A percentile compares a stretch with the other conserved stretches of the same genome.
These are phyloP conservation scores for Saccharomycopsis javanensis DNA, from an alignment of 805 yeast species.

Conservation along the genomic window DNA sequence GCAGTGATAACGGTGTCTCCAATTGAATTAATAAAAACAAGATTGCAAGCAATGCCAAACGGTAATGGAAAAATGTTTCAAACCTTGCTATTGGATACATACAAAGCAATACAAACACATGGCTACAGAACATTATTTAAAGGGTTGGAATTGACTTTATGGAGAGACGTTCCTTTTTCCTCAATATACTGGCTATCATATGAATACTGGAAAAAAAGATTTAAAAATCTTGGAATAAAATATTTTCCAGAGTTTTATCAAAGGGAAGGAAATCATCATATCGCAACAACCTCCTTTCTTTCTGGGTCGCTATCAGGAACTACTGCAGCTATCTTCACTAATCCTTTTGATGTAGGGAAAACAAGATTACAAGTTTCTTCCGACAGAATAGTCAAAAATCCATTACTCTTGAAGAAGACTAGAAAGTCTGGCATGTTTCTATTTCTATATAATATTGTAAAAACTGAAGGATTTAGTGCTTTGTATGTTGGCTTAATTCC, in stretches of 20 bases:
- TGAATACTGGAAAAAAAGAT: constrained; percentile 39
- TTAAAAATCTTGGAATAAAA: constrained; percentile 16
- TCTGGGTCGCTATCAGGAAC: constrained; percentile 82
- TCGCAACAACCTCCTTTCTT: constrained; percentile 56
- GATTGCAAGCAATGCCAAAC: constrained; percentile 81
- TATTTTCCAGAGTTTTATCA: constrained; percentile 12
- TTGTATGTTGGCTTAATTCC: constrained; percentile 85
- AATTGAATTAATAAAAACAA: constrained; percentile 73
- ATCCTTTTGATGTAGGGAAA: constrained; percentile 96
- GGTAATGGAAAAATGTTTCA: constrained; percentile 20
- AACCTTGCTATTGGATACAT: constrained; percentile 45
- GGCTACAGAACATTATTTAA: constrained; percentile 68
- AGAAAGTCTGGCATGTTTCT: constrained; percentile 50
- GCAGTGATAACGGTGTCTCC: constrained; percentile 87
- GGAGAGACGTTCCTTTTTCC: constrained; percentile 97
- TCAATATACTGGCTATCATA: constrained; percentile 91
- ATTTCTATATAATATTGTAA: constrained; percentile 52
- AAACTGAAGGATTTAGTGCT: constrained; percentile 70
- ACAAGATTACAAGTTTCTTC: constrained; percentile 74
- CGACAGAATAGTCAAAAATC: constrained; percentile 22
- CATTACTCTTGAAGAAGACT: background rate
- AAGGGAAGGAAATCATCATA: constrained; percentile 26
- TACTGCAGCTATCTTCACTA: constrained; percentile 77
- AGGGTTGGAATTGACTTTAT: constrained; percentile 78
- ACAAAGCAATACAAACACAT: constrained; percentile 36